These are phyloP conservation scores for Hyphopichia pseudoburtonii DNA, from an alignment of 1,139 yeast genomes.

Conservation along the genomic window DNA sequence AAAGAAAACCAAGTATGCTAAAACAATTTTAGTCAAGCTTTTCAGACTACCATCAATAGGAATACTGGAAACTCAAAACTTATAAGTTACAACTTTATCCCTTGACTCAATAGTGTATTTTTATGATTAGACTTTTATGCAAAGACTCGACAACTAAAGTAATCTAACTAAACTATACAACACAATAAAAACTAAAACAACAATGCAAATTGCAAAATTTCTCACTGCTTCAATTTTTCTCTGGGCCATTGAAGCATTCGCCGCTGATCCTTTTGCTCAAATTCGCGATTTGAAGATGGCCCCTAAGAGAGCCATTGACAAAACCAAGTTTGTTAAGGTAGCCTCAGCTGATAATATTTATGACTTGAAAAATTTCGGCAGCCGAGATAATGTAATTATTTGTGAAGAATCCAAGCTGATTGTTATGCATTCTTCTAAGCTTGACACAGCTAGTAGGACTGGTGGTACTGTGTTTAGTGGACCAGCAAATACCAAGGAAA, in stretches of 20 bases:
- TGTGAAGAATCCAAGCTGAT: constrained; percentile 12
- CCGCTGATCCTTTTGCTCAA: not conserved
- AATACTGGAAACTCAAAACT: too few species aligned
- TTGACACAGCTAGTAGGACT: constrained; percentile 16
- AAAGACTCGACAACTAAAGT: too few species aligned
- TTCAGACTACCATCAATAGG: too few species aligned
- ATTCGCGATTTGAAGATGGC: constrained; percentile 7
- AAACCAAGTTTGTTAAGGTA: constrained; percentile 6
- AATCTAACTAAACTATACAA: too few species aligned
- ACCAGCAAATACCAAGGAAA: constrained; percentile 6
- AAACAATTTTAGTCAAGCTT: too few species aligned
- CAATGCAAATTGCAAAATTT: not conserved
- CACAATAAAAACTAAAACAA: not conserved
- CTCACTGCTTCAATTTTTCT: not conserved
- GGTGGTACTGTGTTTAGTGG: constrained; percentile 13
- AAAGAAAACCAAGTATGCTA: too few species aligned
- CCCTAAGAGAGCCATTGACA: constrained; percentile 8
- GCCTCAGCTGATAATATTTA: constrained; percentile 1
- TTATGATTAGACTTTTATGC: too few species aligned
- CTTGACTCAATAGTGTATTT: too few species aligned
- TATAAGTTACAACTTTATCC: too few species aligned
- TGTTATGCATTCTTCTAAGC: constrained; percentile 16
- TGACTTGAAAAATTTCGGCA: constrained; percentile 7
- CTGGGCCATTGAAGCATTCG: not conserved
- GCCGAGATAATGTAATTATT: constrained; percentile 13